Evolutionary conservation across 208 protist species (phyloP), one percentile per base, ranked within the genome.

Genomic region (Sergeia podlipaevii): DNA sequence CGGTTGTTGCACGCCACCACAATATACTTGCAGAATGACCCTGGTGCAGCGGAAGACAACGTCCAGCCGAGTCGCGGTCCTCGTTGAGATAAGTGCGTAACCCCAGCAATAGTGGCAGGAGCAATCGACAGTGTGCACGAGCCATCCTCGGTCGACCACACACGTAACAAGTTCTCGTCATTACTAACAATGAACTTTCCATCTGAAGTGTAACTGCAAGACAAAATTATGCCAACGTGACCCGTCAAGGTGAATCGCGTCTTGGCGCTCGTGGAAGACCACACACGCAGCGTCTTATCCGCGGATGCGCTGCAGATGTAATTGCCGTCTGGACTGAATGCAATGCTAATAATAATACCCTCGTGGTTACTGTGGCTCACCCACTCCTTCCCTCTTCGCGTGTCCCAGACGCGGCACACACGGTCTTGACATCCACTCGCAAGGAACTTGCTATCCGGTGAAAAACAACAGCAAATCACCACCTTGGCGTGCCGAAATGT

Each of bases 391-490:
- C 76, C 85, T 0, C 63, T 63, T 26, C 65, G 59, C 5, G 78
- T 89, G 38, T 88, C 83, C 84, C 85, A 96, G 17, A 96, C 34
- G 3, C 86, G 83, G 64, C 89, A 96, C 6, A 90, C 61, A 26
- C 85, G 80, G 65, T 96, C 89, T 45, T 96, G 86, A 50, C 85
- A 96, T 5, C 89, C 89, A 38, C 83, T 88, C 13, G 87, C 84
- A 5, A 96, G 46, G 38, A 69, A 78, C 52, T 85, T 89, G 65
- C 80, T 85, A 49, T 96, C 86, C 2, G 82, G 80, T n/a, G 65
- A 65, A 57, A 96, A 96, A 56, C 75, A 77, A 55, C 89, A 96
- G 65, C 89, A 96, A 51, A 96, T 93, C 18, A 93, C 86, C 24
- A 91, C 84, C 55, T 89, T 90, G 7, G 76, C 74, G 52, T 96